Conservation (phyloP, 176 grass and related monocot species). For the Paspalum vaginatum region DNA sequence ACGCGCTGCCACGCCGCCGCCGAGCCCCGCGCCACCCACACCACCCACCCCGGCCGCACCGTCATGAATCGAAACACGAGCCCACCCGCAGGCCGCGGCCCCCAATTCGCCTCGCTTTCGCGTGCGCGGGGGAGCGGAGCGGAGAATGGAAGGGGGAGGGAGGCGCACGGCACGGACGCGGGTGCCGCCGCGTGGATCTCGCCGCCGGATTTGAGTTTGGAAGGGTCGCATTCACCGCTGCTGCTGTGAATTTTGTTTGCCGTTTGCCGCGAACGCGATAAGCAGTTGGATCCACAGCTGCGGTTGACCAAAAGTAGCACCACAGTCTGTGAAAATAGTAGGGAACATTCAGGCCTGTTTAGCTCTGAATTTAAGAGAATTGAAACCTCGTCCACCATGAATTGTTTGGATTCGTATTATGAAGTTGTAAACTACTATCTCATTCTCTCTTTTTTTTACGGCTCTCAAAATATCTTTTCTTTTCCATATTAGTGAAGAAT, state of each 20-base stretch:
- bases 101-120: neutral
- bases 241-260: constrained; percentile 2
- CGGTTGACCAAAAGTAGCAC: no score
- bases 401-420: no score
- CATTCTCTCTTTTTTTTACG: no score
- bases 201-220: constrained; percentile 20
- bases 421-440: no score
- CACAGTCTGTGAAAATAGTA: no score
- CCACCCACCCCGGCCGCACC: constrained; percentile 66
- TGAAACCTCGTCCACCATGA: no score
- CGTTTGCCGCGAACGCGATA: constrained; percentile 2
- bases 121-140: neutral
- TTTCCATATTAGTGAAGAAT: no score
- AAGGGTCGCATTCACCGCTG: neutral
- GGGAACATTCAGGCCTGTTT: no score
- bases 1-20: constrained; percentile 81
- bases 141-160: neutral
- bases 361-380: no score
- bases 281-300: neutral
- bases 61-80: constrained; percentile 39
- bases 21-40: constrained; percentile 77
- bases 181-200: constrained; percentile 14
- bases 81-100: neutral
- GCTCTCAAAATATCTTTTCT: no score
- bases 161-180: constrained; percentile 8